Evolutionary conservation across 2,329 filamentous ascomycete genomes (phyloP).

Genomic region (Dactylellina cionopaga): DNA sequence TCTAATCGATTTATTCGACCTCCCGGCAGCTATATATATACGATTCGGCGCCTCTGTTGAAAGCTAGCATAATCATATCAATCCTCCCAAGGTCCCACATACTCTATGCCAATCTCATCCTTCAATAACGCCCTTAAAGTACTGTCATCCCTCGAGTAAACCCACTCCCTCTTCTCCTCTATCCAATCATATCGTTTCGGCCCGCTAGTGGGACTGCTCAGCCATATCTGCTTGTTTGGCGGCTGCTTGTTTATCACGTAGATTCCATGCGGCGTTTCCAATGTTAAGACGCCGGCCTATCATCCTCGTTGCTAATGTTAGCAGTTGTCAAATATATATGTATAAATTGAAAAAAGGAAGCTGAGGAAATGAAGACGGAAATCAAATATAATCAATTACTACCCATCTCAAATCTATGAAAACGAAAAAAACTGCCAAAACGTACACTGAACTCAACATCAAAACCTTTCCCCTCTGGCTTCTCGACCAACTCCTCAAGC

Average conservation of each 20-base stretch:
- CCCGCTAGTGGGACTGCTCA: slow-evolving; percentile 87
- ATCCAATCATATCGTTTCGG: slow-evolving; percentile 97
- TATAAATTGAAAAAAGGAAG: slow-evolving; percentile 11
- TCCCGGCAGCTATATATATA: not conserved
- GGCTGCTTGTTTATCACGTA: slow-evolving; percentile 99
- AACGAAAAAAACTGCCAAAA: slow-evolving; percentile 52
- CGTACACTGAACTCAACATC: slow-evolving; percentile 90
- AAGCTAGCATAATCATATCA: slow-evolving; percentile 22
- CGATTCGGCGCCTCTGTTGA: slow-evolving; percentile 8
- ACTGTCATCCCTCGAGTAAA: slow-evolving; percentile 85
- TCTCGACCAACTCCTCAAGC: slow-evolving; percentile 80
- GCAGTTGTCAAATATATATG: slow-evolving; percentile 24
- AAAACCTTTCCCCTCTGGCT: slow-evolving; percentile 69
- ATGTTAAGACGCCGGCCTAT: slow-evolving; percentile 85
- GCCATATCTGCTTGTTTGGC: slow-evolving; percentile 96
- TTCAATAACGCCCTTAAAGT: slow-evolving; percentile 77
- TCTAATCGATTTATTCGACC: too few species aligned
- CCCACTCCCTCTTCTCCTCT: slow-evolving; percentile 74
- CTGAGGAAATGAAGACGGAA: slow-evolving; percentile 13
- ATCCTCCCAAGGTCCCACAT: slow-evolving; percentile 61
- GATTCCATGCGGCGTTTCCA: slow-evolving; percentile 76
- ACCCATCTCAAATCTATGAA: too few species aligned
- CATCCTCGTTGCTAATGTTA: too few species aligned
- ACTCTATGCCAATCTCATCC: slow-evolving; percentile 77
- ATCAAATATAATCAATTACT: too few species aligned